A percentile compares a stretch with the other conserved stretches of the same genome.
These are phyloP conservation scores for Kodamaea plutei DNA, from an alignment of 1,139 yeast genomes.

Conservation along the genomic window DNA sequence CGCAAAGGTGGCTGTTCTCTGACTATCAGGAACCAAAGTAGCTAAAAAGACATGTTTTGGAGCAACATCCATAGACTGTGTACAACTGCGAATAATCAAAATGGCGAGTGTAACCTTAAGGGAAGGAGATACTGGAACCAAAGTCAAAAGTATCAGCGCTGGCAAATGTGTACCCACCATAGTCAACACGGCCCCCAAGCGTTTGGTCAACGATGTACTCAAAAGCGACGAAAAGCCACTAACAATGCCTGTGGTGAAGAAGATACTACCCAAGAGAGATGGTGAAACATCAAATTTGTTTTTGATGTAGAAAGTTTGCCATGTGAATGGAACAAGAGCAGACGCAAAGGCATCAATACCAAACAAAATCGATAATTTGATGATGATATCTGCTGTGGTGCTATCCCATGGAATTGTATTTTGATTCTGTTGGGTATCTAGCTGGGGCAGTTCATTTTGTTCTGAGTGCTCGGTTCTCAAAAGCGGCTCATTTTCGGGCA, in stretches of 20 bases:
- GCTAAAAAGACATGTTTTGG: constrained; percentile 44
- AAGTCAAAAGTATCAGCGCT: constrained; percentile 34
- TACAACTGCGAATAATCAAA: constrained; percentile 30
- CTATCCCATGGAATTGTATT: background rate
- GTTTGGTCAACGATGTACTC: constrained; percentile 40
- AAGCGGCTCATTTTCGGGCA: background rate
- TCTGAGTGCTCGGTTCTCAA: background rate
- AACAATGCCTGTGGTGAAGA: constrained; percentile 35
- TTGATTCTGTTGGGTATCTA: background rate
- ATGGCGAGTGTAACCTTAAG: constrained; percentile 27
- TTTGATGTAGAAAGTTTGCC: constrained; percentile 42
- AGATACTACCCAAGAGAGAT: constrained; percentile 34
- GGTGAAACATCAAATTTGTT: constrained; percentile 32
- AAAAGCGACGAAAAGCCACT: constrained; percentile 40
- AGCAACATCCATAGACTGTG: constrained; percentile 44
- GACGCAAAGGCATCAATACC: constrained; percentile 44
- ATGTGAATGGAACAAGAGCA: constrained; percentile 40
- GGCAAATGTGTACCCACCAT: constrained; percentile 45
- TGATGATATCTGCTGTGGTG: constrained; percentile 17
- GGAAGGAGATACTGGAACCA: constrained; percentile 34
- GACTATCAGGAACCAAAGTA: constrained; percentile 31
- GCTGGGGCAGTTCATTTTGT: background rate
- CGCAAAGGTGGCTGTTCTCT: constrained; percentile 37
- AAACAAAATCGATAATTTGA: constrained; percentile 34
- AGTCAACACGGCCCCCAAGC: constrained; percentile 41